Base-by-base conservation (phyloP, 768 basidiomycete genomes). In the Megacollybia marginata region DNA sequence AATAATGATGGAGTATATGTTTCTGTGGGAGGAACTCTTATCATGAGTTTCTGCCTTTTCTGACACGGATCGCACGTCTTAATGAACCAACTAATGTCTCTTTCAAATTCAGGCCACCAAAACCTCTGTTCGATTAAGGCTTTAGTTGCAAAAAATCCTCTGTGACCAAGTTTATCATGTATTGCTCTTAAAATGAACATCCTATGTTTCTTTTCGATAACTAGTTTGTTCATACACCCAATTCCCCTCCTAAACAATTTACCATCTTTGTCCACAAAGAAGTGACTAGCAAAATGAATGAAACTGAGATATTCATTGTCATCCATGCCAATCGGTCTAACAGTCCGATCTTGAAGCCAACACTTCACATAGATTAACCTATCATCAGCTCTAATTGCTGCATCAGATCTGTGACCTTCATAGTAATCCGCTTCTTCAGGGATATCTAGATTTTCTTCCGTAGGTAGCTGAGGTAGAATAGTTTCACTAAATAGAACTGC, bases 51-150 rank as follows among this genome's bases (percentile, higher is more conserved):
- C 28, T 20, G 62, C 49, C 2, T 52, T 52, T 34, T 46, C 45
- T 71, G 67, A 51, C 67, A 69, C 8, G 58, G 35, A 46, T 65
- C 65, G 38, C 69, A 69, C 10, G 62, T 62, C 13, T 58, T 55
- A 8, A 68, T 33, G 43, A 57, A 68, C 64, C 65, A 67, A 18
- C 48, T 40, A 3, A 69, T 53, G 42, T 70, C 64, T 3, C 34
- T 44, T 13, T 61, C 55, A 1, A 64, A 6, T 1, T 47, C 48
- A 3, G 55, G 57, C 54, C 53, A 62, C 58, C 57, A 67, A 44
- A 60, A 62, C 5, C 57, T 42, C 12, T 33, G 32, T 23, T 46
- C 46, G 33, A 43, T 33, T 31, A 51, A 48, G 11, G 19, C 42
- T 11, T 33, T 42, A 11, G 52, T 55, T 0, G 49, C n/a, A 46